Base-by-base conservation (phyloP, 1,284 basidiomycete genomes). In the Marasmius oreades region DNA sequence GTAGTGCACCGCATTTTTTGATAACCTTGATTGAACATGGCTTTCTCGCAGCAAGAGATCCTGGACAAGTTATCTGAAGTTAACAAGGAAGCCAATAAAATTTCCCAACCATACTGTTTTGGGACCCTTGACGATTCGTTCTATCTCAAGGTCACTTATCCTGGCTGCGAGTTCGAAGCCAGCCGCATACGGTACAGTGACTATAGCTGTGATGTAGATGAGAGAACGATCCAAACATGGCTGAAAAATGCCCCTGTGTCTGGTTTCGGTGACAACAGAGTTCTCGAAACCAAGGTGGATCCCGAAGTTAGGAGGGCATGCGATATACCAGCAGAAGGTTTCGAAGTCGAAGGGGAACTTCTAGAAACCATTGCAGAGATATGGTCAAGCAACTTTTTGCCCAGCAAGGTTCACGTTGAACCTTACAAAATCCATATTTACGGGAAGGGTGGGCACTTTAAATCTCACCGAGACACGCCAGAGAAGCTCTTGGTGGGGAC, bases 371-470 rank as follows among this genome's bases (percentile, higher is more conserved):
- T 70, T 39, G 50, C 58, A 7, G 34, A 36, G 1, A 24, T 58
- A 7, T 70, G 69, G 69, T 50, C 26, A 14, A 43, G 59, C 22
- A 24, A 60, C 31, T 69, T 70, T 56, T 51, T 61, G 20, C 63
- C 65, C 4, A 18, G 53, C 6, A 37, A 60, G 1, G 63, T 70
- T 18, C 64, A 63, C 43, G 65, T 62, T 14, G 62, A 65, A 33
- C 67, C 68, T 1, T 70, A 71, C 63, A 70, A 70, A 60, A 70
- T 70, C 18, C 64, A 70, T 37, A 51, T 70, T 12, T 70, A 70
- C 48, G 70, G 69, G 1, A 62, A 63, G 0, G 61, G 58, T 1
- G 69, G 65, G 3, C 65, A 68, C 45, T 71, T 70, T 61, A 58
- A 62, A 43, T 16, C 59, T 10, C 70, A 70, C 45, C 64, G 65